These are phyloP conservation scores for Sporothrix brunneoviolacea DNA, from an alignment of 2,329 filamentous ascomycete genomes.

Conservation along the genomic window DNA sequence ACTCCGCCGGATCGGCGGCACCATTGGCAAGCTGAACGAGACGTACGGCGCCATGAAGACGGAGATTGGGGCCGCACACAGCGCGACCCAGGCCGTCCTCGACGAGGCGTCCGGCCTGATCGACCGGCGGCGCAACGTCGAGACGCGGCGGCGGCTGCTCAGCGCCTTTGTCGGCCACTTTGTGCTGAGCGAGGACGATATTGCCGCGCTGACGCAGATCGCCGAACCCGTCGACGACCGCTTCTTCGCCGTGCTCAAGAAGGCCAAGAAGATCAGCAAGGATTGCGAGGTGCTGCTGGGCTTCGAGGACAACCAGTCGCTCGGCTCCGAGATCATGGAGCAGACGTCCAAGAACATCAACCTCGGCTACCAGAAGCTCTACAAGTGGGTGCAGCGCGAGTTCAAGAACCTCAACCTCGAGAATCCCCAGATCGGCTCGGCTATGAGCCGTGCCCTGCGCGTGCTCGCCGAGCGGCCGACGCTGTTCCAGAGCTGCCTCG, in stretches of 20 bases:
- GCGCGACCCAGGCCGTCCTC: slow-evolving; percentile 66
- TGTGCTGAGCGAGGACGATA: slow-evolving; percentile 73
- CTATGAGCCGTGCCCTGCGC: slow-evolving; percentile 75
- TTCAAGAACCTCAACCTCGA: slow-evolving; percentile 90
- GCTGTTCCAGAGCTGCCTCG: slow-evolving; percentile 86
- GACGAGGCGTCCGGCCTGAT: slow-evolving; percentile 71
- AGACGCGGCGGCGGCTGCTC: slow-evolving; percentile 73
- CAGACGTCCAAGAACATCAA: slow-evolving; percentile 82
- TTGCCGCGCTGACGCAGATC: slow-evolving; percentile 66
- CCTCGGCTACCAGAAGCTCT: slow-evolving; percentile 88
- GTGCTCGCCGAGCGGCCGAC: slow-evolving; percentile 84
- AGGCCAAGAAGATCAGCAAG: slow-evolving; percentile 78
- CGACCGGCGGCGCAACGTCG: slow-evolving; percentile 63
- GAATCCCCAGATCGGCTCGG: slow-evolving; percentile 82
- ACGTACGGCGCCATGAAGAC: slow-evolving; percentile 74
- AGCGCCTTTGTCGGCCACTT: slow-evolving; percentile 76
- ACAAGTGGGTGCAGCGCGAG: slow-evolving; percentile 89
- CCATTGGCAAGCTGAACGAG: slow-evolving; percentile 70
- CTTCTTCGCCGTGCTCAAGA: slow-evolving; percentile 72
- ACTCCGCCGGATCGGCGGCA: slow-evolving; percentile 74
- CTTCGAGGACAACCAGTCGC: slow-evolving; percentile 81
- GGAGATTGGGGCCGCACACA: slow-evolving; percentile 68
- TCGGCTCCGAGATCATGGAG: slow-evolving; percentile 88
- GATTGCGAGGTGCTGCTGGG: slow-evolving; percentile 87
- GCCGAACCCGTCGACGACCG: slow-evolving; percentile 76